Conservation (phyloP, 2,329 filamentous ascomycete genomes). For the Catunica adiposa region DNA sequence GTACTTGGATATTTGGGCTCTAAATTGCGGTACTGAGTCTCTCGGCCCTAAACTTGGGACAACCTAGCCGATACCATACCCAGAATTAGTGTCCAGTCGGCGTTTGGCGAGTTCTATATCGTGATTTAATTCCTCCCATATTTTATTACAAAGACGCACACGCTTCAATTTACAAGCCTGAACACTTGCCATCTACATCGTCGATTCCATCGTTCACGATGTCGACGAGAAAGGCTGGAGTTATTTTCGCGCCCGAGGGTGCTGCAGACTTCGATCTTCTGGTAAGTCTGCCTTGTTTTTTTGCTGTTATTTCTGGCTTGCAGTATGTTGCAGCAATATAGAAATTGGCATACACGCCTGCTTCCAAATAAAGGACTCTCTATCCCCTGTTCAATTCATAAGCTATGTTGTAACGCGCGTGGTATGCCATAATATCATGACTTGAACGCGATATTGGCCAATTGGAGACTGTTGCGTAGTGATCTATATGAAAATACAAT, state of each 20-base stretch:
- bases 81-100: too few relatives aligned
- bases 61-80: not conserved
- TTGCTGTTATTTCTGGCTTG: too few relatives aligned
- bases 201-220: not conserved
- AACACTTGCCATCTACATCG: not conserved
- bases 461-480: not conserved
- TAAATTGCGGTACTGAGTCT: not conserved
- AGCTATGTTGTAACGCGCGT: not conserved
- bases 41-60: not conserved
- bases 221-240: slow-evolving; percentile 9
- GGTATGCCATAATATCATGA: not conserved
- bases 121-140: not conserved
- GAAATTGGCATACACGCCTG: not conserved
- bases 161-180: slow-evolving; percentile 2
- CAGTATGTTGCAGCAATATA: too few relatives aligned
- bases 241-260: slow-evolving; percentile 8
- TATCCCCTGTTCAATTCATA: not conserved
- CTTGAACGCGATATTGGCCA: too few relatives aligned
- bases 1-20: not conserved
- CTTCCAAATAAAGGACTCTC: not conserved
- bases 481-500: not conserved
- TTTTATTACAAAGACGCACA: not conserved
- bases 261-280: slow-evolving; percentile 10
- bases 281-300: not conserved
- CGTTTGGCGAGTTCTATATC: too few relatives aligned